Percentiles rank a stretch among this genome's conserved stretches.
phyloP scores from a whole-genome alignment of 352 stramenopile genomes.

The Phytopythium helicoides region DNA sequence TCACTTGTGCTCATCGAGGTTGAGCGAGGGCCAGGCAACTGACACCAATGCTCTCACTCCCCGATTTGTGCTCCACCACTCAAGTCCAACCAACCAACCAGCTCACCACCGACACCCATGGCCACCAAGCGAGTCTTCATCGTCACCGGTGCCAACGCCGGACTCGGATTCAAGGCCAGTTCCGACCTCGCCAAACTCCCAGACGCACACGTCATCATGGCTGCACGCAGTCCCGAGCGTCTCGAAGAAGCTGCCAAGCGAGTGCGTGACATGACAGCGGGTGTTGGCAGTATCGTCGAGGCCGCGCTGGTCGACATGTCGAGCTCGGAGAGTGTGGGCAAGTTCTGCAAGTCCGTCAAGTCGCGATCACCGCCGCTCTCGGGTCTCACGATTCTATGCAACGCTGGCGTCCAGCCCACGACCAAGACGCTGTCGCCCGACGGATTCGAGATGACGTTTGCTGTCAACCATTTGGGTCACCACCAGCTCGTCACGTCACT shows the following conservation, averaged over 20 bases:
- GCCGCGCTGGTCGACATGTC: conserved; percentile 27
- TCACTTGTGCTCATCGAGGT: too few relatives aligned
- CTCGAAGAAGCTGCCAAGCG: conserved; percentile 15
- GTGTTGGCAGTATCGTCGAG: conserved; percentile 16
- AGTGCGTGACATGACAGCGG: conserved; percentile 1
- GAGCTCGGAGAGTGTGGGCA: conserved; percentile 23
- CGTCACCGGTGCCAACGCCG: conserved; percentile 32
- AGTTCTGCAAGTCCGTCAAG: conserved; percentile 7
- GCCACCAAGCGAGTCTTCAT: conserved; percentile 21
- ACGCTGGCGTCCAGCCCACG: conserved; percentile 32
- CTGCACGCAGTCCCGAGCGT: conserved; percentile 21
- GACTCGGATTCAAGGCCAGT: conserved; percentile 28
- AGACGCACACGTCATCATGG: conserved; percentile 26
- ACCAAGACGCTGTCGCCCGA: conserved; percentile 17
- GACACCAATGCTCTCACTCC: conserved; percentile 1
- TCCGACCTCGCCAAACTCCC: conserved; percentile 16
- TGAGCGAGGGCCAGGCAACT: too few relatives aligned
- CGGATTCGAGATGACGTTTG: conserved; percentile 35
- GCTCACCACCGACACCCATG: background rate
- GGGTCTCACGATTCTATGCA: conserved; percentile 35
- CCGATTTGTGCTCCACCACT: background rate
- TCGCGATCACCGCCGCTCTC: conserved; percentile 15
- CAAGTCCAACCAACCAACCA: background rate
- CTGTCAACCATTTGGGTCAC: conserved; percentile 37
- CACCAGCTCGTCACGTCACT: conserved; percentile 31